phyloP scores from a whole-genome alignment of 1,284 basidiomycete genomes.

The Puccinia hordei region DNA sequence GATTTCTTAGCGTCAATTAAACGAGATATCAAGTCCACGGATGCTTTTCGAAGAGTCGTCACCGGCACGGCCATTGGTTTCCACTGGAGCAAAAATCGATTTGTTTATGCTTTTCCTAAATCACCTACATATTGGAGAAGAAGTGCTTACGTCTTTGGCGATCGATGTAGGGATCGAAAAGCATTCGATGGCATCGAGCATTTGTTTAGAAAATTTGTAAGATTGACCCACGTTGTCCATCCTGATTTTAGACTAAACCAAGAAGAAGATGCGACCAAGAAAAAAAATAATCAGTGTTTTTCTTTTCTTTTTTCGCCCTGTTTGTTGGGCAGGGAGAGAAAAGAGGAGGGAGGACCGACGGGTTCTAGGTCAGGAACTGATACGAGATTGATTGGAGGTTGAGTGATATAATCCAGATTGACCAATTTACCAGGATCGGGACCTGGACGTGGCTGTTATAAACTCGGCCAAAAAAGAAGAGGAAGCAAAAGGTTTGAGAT shows the following conservation, averaged over 20 bases:
- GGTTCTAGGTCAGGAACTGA: constrained; percentile 17
- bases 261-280: too few relatives aligned
- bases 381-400: constrained; percentile 29
- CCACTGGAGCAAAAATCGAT: constrained; percentile 9
- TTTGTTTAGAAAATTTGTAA: constrained; percentile 27
- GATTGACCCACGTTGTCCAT: constrained; percentile 10
- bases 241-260: constrained; percentile 3
- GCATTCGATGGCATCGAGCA: background rate
- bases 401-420: constrained; percentile 29
- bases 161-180: constrained; percentile 43
- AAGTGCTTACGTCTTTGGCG: constrained; percentile 29
- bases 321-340: too few relatives aligned
- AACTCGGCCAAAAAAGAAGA: too few relatives aligned
- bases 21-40: constrained; percentile 22
- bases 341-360: background rate
- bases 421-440: constrained; percentile 41
- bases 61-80: constrained; percentile 35
- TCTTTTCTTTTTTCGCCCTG: background rate
- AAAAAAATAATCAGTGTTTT: background rate
- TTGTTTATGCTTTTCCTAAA: too few relatives aligned
- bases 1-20: constrained; percentile 4
- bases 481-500: background rate
- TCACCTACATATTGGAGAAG: too few relatives aligned
- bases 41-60: constrained; percentile 39
- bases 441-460: constrained; percentile 24